Evolutionary conservation across 2,329 filamentous ascomycete species (phyloP).

Genomic region (Xylariaceae sp.): DNA sequence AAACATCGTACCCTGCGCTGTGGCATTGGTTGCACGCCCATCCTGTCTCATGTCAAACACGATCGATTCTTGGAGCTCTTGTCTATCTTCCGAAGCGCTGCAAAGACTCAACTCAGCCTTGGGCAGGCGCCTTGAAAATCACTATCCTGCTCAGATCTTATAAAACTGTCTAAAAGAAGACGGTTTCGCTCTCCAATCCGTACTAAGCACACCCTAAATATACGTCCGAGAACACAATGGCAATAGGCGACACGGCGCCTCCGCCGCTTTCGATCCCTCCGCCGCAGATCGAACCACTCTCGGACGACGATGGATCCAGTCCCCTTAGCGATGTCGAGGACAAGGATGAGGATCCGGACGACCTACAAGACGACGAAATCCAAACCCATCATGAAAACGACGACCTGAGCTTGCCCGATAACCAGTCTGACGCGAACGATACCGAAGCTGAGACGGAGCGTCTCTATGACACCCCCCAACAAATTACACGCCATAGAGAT

Average conservation of each 20-base stretch:
- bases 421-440: constrained; percentile 56
- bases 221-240: constrained; percentile 37
- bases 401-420: constrained; percentile 40
- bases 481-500: constrained; percentile 51
- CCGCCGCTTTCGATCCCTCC: constrained; percentile 46
- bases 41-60: constrained; percentile 13
- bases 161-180: neutral
- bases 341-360: constrained; percentile 64
- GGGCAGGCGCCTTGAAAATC: constrained; percentile 3
- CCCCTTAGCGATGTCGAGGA: constrained; percentile 91
- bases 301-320: constrained; percentile 69
- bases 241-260: constrained; percentile 44
- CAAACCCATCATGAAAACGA: constrained; percentile 24
- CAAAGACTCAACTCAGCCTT: constrained; percentile 18
- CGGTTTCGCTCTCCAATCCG: neutral
- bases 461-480: constrained; percentile 80
- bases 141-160: neutral
- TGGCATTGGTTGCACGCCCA: constrained; percentile 7
- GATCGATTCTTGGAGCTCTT: constrained; percentile 6
- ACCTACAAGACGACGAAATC: constrained; percentile 42
- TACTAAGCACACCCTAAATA: neutral
- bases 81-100: constrained; percentile 9
- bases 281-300: constrained; percentile 41
- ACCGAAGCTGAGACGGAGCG: constrained; percentile 93
- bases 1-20: constrained; percentile 8